Evolutionary conservation across 2,329 filamentous ascomycete species (phyloP).

Genomic region (Xylaria sp.): DNA sequence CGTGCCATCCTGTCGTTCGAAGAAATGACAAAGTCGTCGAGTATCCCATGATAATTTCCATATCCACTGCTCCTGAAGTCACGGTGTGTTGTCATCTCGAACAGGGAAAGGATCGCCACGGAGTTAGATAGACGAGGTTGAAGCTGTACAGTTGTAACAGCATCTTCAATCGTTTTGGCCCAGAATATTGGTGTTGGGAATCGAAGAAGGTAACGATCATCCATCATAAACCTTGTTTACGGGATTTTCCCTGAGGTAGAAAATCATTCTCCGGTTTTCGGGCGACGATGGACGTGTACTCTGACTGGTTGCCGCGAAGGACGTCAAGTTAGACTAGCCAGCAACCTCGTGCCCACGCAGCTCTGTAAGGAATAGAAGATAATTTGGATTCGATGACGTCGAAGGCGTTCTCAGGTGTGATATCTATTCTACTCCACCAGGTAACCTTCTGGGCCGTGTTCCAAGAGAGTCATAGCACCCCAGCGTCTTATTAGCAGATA

Average conservation of each 20-base stretch:
- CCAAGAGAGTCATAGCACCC: conserved; percentile 18
- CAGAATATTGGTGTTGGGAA: conserved; percentile 19
- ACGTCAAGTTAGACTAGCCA: conserved; percentile 15
- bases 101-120: conserved; percentile 34
- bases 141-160: conserved; percentile 30
- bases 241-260: conserved; percentile 7
- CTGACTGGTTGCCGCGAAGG: conserved; percentile 12
- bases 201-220: conserved; percentile 41
- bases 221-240: conserved; percentile 31
- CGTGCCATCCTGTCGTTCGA: conserved; percentile 13
- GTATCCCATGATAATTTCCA: conserved; percentile 17
- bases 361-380: conserved; percentile 9
- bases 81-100: conserved; percentile 18
- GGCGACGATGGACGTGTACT: neutral
- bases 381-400: conserved; percentile 41
- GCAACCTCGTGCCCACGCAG: conserved; percentile 2
- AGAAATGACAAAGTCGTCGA: conserved; percentile 3
- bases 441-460: conserved; percentile 10
- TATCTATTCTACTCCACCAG: conserved; percentile 15
- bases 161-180: conserved; percentile 8
- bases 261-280: neutral
- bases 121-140: conserved; percentile 18
- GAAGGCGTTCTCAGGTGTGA: conserved; percentile 25
- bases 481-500: conserved; percentile 18
- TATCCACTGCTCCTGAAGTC: conserved; percentile 14